Evolutionary conservation across 2,329 filamentous ascomycete genomes (phyloP).

Genomic region (Aureobasidium pullulans): DNA sequence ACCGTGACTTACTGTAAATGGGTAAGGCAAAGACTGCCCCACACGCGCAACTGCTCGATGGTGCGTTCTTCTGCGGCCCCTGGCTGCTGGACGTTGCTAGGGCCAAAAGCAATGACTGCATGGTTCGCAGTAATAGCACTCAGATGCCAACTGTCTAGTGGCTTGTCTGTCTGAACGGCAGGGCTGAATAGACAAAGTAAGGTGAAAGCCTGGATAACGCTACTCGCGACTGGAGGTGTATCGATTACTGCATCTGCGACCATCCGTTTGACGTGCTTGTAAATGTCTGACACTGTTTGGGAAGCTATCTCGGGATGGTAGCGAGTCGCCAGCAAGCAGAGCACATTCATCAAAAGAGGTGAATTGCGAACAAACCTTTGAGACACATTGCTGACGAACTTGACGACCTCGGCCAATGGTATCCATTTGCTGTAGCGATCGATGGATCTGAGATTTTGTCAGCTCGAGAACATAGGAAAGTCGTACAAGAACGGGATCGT

Average conservation of each 20-base stretch:
- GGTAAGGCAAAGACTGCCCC: neutral
- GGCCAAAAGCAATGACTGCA: conserved; percentile 6
- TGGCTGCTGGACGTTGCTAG: neutral
- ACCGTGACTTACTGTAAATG: conserved; percentile 1
- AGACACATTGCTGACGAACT: neutral
- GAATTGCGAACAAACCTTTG: neutral
- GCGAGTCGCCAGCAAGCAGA: conserved; percentile 7
- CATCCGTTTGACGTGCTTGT: neutral
- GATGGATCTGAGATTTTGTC: neutral
- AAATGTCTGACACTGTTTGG: neutral
- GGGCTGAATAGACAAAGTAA: conserved; percentile 4
- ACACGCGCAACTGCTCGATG: neutral
- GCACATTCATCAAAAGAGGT: neutral
- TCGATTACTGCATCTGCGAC: conserved; percentile 7
- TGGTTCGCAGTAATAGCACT: conserved; percentile 3
- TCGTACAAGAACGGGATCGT: no score
- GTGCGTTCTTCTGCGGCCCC: neutral
- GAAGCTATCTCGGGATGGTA: neutral
- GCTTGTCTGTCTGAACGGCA: neutral
- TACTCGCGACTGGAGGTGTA: neutral
- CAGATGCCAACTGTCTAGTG: conserved; percentile 10
- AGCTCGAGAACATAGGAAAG: neutral
- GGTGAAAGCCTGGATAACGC: neutral
- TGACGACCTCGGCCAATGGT: neutral
- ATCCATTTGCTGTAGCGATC: conserved; percentile 6